Conservation (phyloP, 768 basidiomycete genomes). For the Peribolospora baueri region DNA sequence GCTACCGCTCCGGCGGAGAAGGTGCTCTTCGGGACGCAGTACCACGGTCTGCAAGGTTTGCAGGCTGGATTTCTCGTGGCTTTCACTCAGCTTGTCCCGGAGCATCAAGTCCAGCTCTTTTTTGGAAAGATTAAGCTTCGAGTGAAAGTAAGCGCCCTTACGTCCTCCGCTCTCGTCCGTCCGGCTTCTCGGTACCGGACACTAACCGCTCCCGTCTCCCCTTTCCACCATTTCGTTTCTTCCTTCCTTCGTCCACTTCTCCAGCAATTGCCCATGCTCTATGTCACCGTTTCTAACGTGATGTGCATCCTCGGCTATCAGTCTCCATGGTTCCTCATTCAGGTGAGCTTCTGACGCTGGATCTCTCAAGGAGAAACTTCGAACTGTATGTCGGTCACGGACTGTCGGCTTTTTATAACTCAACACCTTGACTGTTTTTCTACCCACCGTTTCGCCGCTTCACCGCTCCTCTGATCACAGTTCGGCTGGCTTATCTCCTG, state of each 20-base stretch:
- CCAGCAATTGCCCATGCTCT: slow-evolving; percentile 79
- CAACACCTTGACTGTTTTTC: neutral
- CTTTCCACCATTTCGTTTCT: neutral
- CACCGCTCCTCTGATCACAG: slow-evolving; percentile 36
- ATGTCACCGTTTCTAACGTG: slow-evolving; percentile 69
- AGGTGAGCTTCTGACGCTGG: too few relatives aligned
- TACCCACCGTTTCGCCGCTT: slow-evolving; percentile 15
- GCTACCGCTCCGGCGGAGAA: neutral
- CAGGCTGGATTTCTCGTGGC: slow-evolving; percentile 76
- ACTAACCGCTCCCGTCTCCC: neutral
- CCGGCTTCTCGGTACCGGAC: too few relatives aligned
- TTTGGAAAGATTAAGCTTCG: slow-evolving; percentile 22
- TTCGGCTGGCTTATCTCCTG: slow-evolving; percentile 97
- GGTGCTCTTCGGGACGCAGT: slow-evolving; percentile 35
- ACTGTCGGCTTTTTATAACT: too few relatives aligned
- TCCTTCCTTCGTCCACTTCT: neutral
- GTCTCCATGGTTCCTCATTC: slow-evolving; percentile 50
- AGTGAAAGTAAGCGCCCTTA: neutral
- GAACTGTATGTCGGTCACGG: too few relatives aligned
- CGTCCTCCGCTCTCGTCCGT: too few relatives aligned
- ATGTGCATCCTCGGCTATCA: slow-evolving; percentile 62
- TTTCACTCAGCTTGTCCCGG: slow-evolving; percentile 91
- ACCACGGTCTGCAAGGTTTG: slow-evolving; percentile 79
- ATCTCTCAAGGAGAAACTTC: too few relatives aligned
- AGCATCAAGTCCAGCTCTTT: slow-evolving; percentile 85